A percentile compares a stretch with the other conserved stretches of the same genome.
Conservation (phyloP, 768 basidiomycete genomes). For the Tephrocybe sp. region DNA sequence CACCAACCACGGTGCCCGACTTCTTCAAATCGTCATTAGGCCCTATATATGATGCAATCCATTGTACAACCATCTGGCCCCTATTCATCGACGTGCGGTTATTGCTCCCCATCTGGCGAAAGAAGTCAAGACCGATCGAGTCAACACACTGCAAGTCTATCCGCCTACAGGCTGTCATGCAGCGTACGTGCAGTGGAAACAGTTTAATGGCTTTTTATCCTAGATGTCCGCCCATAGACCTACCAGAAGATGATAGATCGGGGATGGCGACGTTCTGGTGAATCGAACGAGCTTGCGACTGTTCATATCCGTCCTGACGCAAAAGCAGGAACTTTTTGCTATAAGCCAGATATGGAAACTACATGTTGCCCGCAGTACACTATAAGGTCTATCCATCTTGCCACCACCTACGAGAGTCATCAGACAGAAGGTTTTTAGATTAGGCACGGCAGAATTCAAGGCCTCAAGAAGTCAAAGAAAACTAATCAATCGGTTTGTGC, state of each 20-base stretch:
- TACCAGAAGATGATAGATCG: slow-evolving; percentile 84
- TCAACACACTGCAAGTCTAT: slow-evolving; percentile 45
- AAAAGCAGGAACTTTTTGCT: slow-evolving; percentile 62
- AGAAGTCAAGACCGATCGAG: slow-evolving; percentile 41
- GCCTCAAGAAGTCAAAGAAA: slow-evolving; percentile 75
- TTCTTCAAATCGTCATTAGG: too few relatives aligned
- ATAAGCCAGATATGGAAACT: slow-evolving; percentile 77
- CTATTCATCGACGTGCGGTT: slow-evolving; percentile 55
- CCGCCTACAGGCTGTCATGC: slow-evolving; percentile 52
- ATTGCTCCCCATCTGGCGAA: slow-evolving; percentile 57
- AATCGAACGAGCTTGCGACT: not conserved
- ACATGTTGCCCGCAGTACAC: slow-evolving; percentile 96
- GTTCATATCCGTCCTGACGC: not conserved
- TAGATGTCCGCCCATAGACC: slow-evolving; percentile 37
- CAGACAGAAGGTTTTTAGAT: slow-evolving; percentile 34
- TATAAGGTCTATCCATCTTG: slow-evolving; percentile 57
- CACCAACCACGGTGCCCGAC: too few relatives aligned
- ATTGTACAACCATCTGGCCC: slow-evolving; percentile 35
- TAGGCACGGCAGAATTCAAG: slow-evolving; percentile 64
- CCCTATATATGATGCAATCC: too few relatives aligned
- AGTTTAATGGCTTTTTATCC: not conserved
- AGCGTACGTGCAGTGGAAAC: slow-evolving; percentile 6
- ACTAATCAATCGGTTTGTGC: slow-evolving; percentile 59
- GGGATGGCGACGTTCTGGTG: slow-evolving; percentile 81
- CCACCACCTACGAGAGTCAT: slow-evolving; percentile 1